These are phyloP conservation scores for Dryas alaskensis DNA, from an alignment of 306 rosid species.

Conservation along the genomic window DNA sequence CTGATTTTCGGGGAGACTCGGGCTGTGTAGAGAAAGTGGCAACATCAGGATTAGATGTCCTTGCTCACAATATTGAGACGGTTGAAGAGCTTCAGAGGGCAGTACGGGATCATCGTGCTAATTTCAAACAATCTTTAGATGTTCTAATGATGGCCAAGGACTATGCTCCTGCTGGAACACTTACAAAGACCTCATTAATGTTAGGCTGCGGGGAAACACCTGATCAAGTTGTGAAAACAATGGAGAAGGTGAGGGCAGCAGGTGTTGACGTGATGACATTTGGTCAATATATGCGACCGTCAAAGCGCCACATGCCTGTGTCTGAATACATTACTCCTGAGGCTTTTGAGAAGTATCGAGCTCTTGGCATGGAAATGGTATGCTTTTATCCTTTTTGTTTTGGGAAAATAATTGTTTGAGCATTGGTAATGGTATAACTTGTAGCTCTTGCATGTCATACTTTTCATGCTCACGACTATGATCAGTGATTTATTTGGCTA, in stretches of 20 bases:
- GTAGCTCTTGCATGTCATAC: background rate
- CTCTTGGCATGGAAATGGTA: conserved; percentile 96
- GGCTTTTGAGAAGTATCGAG: conserved; percentile 81
- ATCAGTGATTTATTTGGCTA: background rate
- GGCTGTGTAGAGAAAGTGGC: conserved; percentile 80
- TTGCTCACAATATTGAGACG: conserved; percentile 97
- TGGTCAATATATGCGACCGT: conserved; percentile 98
- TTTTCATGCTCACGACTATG: background rate
- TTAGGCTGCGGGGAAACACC: conserved; percentile 99
- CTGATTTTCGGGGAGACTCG: conserved; percentile 89
- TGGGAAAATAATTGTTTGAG: background rate
- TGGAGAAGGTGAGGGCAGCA: conserved; percentile 99
- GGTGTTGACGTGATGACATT: conserved; percentile 98
- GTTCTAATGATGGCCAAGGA: conserved; percentile 92
- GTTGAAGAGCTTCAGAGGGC: conserved; percentile 92
- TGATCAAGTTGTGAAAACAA: conserved; percentile 85
- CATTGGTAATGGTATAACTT: no score
- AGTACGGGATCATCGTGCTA: conserved; percentile 91
- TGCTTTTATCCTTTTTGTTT: conserved; percentile 13
- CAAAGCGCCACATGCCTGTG: conserved; percentile 98
- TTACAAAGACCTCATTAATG: conserved; percentile 95
- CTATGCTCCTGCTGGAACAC: conserved; percentile 80
- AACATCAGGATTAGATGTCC: conserved; percentile 85
- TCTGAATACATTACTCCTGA: conserved; percentile 91
- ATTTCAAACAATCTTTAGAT: conserved; percentile 83